Evolutionary conservation across 768 basidiomycete genomes (phyloP).

Genomic region (Mycena sanguinolenta): DNA sequence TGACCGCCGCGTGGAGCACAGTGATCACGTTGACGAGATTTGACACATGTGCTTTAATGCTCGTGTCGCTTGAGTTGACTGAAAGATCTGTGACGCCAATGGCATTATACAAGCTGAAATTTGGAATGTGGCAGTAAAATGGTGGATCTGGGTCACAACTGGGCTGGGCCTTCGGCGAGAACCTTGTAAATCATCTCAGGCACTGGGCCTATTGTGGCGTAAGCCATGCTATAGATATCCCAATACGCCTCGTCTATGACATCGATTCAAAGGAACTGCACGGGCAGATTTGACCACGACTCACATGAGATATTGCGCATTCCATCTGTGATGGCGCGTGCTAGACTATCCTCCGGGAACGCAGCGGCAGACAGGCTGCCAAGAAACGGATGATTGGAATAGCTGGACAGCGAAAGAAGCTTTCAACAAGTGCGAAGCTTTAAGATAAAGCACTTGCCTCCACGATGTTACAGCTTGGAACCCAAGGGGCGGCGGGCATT

Average conservation of each 20-base stretch:
- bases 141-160: background rate
- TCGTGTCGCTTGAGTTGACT: background rate
- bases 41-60: background rate
- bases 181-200: conserved; percentile 20
- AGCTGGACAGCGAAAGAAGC: background rate
- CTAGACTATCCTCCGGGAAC: background rate
- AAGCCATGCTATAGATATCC: background rate
- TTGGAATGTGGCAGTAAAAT: conserved; percentile 2
- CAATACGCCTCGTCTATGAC: background rate
- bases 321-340: background rate
- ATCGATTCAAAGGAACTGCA: background rate
- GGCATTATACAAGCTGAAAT: conserved; percentile 16
- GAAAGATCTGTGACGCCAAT: conserved; percentile 31
- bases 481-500: background rate
- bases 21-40: conserved; percentile 29
- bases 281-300: background rate
- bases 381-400: background rate
- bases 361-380: background rate
- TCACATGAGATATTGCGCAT: background rate
- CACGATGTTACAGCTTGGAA: background rate
- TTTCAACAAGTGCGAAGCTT: too few species aligned
- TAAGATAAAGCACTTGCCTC: background rate
- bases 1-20: conserved; percentile 25
- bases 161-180: conserved; percentile 8
- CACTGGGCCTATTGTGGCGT: background rate